Evolutionary conservation across 257 asterid genomes (phyloP).

Genomic region (Fraxinus excelsior): DNA sequence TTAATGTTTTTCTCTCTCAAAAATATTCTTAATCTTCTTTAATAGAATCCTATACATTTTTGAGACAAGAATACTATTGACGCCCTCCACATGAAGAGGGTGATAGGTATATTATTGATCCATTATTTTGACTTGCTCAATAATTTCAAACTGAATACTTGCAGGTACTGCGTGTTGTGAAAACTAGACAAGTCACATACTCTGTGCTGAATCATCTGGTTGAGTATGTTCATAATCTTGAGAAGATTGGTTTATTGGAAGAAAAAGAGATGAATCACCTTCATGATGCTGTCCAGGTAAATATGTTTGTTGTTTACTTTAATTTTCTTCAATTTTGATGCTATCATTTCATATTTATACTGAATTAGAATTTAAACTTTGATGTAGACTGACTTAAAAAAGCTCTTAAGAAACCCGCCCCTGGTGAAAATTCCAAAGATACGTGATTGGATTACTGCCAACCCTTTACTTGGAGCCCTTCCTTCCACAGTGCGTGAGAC

Average conservation of each 20-base stretch:
- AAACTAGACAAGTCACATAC: conserved; percentile 90
- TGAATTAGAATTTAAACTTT: conserved; percentile 16
- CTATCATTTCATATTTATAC: conserved; percentile 23
- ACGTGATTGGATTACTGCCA: conserved; percentile 62
- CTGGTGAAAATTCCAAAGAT: conserved; percentile 65
- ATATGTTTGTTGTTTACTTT: conserved; percentile 22
- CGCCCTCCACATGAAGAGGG: neutral
- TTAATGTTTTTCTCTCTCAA: no score
- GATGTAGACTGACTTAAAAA: conserved; percentile 84
- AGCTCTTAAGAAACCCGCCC: conserved; percentile 82
- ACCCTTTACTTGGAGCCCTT: conserved; percentile 90
- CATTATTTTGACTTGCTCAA: neutral
- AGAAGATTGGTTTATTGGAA: conserved; percentile 88
- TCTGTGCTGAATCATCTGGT: conserved; percentile 81
- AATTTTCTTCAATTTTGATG: conserved; percentile 3
- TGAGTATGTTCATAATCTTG: conserved; percentile 83
- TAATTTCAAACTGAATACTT: conserved; percentile 4
- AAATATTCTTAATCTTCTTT: no score
- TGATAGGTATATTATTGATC: neutral
- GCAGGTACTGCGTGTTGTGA: conserved; percentile 93
- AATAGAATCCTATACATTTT: no score
- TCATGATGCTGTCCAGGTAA: conserved; percentile 94
- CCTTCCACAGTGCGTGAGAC: conserved; percentile 60
- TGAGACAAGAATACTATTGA: neutral
- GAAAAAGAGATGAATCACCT: conserved; percentile 90